Conservation (phyloP, 768 basidiomycete species). For the Lentinula sp. region DNA sequence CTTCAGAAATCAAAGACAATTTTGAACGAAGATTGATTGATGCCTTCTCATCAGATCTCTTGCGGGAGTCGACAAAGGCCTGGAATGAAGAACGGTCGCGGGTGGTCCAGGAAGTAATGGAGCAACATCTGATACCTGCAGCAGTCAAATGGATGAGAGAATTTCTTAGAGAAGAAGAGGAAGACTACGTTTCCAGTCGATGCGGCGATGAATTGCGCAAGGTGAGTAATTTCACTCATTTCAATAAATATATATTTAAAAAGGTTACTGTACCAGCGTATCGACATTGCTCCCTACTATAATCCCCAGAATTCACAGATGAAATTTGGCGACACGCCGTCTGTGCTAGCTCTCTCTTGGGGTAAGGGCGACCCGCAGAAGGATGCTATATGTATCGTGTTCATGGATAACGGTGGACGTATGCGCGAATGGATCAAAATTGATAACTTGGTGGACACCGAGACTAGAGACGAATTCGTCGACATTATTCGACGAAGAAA, state of each 20-base stretch:
- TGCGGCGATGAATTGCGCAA: slow-evolving; percentile 65
- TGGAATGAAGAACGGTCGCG: slow-evolving; percentile 88
- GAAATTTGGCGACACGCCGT: slow-evolving; percentile 63
- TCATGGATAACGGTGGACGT: slow-evolving; percentile 83
- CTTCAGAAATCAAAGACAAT: slow-evolving; percentile 50
- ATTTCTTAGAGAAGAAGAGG: slow-evolving; percentile 83
- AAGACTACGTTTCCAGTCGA: slow-evolving; percentile 69
- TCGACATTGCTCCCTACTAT: slow-evolving; percentile 75
- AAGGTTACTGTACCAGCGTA: slow-evolving; percentile 46
- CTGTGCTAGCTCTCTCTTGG: slow-evolving; percentile 89
- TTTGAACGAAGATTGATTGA: slow-evolving; percentile 74
- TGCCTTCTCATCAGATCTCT: slow-evolving; percentile 80
- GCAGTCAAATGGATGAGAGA: slow-evolving; percentile 88
- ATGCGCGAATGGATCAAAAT: slow-evolving; percentile 86
- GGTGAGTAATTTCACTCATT: slow-evolving; percentile 37
- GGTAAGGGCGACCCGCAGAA: slow-evolving; percentile 92
- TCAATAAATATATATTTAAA: not conserved
- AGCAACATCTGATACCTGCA: slow-evolving; percentile 76
- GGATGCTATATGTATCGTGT: slow-evolving; percentile 82
- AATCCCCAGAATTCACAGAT: slow-evolving; percentile 40
- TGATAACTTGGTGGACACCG: slow-evolving; percentile 75
- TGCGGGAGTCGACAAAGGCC: slow-evolving; percentile 76
- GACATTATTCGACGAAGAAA: slow-evolving; percentile 78
- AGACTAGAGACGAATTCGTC: slow-evolving; percentile 65
- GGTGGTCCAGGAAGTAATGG: slow-evolving; percentile 73